These are phyloP conservation scores for Rugonectria rugulosa DNA, from an alignment of 2,329 filamentous ascomycete species.

Conservation along the genomic window DNA sequence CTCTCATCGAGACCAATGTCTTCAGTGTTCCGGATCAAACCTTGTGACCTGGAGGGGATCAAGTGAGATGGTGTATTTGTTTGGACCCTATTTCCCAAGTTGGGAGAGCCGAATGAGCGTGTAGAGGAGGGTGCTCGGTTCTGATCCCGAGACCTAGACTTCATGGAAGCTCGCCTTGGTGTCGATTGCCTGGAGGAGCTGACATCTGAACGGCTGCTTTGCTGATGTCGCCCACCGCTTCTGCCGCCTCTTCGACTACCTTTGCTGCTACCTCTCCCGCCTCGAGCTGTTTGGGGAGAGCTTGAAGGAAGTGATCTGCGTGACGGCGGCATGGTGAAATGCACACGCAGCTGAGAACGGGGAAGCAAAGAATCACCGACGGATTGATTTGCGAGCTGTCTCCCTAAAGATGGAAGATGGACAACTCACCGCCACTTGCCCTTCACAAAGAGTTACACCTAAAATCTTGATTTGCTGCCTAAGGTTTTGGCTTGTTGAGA, in stretches of 20 bases:
- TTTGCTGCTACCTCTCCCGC: slow-evolving; percentile 5
- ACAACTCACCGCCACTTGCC: too few relatives aligned
- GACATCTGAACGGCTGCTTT: slow-evolving; percentile 1
- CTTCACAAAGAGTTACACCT: too few relatives aligned
- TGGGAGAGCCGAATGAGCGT: not conserved
- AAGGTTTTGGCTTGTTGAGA: too few relatives aligned
- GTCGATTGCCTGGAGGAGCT: slow-evolving; percentile 14
- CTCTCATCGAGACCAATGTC: slow-evolving; percentile 14
- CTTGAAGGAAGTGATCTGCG: slow-evolving; percentile 14
- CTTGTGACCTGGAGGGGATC: not conserved
- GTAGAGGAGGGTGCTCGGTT: not conserved
- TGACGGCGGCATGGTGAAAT: slow-evolving; percentile 27
- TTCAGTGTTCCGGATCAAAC: not conserved
- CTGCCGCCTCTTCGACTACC: slow-evolving; percentile 12
- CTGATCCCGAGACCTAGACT: not conserved
- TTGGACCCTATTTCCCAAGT: not conserved
- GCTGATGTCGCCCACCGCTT: slow-evolving; percentile 4
- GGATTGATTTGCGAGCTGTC: too few relatives aligned
- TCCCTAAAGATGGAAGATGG: too few relatives aligned
- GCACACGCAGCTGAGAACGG: too few relatives aligned
- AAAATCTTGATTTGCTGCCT: too few relatives aligned
- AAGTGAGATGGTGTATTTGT: not conserved
- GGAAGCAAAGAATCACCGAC: too few relatives aligned
- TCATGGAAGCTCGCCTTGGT: slow-evolving; percentile 1
- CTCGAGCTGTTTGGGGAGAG: slow-evolving; percentile 18